Evolutionary conservation across 2,329 filamentous ascomycete species (phyloP), one percentile per base, ranked within the genome.

Genomic region (Tolypocladium ophioglossoides): DNA sequence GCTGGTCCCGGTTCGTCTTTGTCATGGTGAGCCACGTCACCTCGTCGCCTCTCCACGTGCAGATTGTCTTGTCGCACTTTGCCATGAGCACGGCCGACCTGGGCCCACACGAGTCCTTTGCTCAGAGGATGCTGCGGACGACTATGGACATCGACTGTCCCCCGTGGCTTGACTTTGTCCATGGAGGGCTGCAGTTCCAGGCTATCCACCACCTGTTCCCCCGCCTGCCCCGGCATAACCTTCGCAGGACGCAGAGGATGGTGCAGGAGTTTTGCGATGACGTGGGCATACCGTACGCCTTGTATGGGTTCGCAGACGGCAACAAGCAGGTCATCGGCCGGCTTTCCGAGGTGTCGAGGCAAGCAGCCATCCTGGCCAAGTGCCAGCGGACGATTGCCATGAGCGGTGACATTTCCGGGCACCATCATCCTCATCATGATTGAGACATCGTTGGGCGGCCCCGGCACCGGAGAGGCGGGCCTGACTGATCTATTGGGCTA

Each of bases 91-190:
- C 91, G 0, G 80, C 88, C 12, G 89, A 96, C 63, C 77, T 96
- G 14, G 91, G 91, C 0, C 83, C 87, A 1, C 77, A 85, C 52
- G 91, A 96, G 68, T 94, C 88, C 0, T 96, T 96, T 68, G 84
- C 91, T 0, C 90, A 95, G 70, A 88, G 86, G 68, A 94, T 95
- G 86, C 77, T 96, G 48, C 85, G 91, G 61, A 96, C 91, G 1
- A 95, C 91, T 14, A 95, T 96, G 90, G 90, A 95, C 59, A 84
- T 95, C 24, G 89, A 94, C 66, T 95, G 90, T 65, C 89, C 90
- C 0, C 76, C 79, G 14, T 95, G 91, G 90, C 76, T 95, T 14
- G 90, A 95, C 66, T 95, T 91, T 66, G 81, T 95, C 69, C 90
- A 95, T 62, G 90, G 90, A 24, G 91, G 90, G 4, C 74, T 95